Evolutionary conservation across 2,329 filamentous ascomycete species (phyloP).

Genomic region (Venturia aucupariae): DNA sequence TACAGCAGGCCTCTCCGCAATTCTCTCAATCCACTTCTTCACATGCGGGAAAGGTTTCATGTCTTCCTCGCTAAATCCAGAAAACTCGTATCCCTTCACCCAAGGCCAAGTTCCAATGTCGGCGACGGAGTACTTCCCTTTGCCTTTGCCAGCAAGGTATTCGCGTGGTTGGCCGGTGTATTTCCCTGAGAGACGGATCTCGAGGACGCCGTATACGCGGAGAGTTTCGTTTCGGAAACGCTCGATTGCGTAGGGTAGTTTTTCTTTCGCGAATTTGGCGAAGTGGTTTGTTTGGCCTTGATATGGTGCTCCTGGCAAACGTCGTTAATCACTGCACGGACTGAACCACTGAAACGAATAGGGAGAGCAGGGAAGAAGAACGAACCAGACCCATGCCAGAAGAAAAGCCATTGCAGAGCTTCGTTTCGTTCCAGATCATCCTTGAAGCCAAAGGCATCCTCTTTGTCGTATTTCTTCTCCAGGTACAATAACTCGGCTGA

Average conservation of each 20-base stretch:
- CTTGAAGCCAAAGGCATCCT: slow-evolving; percentile 37
- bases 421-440: slow-evolving; percentile 38
- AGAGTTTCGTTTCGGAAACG: slow-evolving; percentile 41
- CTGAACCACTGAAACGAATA: too few relatives aligned
- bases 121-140: slow-evolving; percentile 46
- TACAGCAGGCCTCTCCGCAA: slow-evolving; percentile 40
- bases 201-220: slow-evolving; percentile 43
- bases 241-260: slow-evolving; percentile 37
- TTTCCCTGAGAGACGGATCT: slow-evolving; percentile 44
- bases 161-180: slow-evolving; percentile 43
- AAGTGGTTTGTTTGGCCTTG: slow-evolving; percentile 81
- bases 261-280: slow-evolving; percentile 68
- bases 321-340: too few relatives aligned
- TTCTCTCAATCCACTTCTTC: slow-evolving; percentile 44
- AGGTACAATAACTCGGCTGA: slow-evolving; percentile 27
- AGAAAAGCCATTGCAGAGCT: slow-evolving; percentile 55
- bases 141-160: slow-evolving; percentile 44
- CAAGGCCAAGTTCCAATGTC: slow-evolving; percentile 31
- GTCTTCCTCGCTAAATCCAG: slow-evolving; percentile 39
- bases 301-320: slow-evolving; percentile 55
- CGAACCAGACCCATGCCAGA: slow-evolving; percentile 37
- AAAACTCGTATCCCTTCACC: slow-evolving; percentile 30
- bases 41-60: slow-evolving; percentile 43
- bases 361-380: neutral
- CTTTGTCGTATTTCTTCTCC: slow-evolving; percentile 37